Percentiles rank a stretch among this genome's conserved stretches.
Evolutionary conservation across 306 rosid species (phyloP).

Genomic region (Cyclanthera cordifolia): DNA sequence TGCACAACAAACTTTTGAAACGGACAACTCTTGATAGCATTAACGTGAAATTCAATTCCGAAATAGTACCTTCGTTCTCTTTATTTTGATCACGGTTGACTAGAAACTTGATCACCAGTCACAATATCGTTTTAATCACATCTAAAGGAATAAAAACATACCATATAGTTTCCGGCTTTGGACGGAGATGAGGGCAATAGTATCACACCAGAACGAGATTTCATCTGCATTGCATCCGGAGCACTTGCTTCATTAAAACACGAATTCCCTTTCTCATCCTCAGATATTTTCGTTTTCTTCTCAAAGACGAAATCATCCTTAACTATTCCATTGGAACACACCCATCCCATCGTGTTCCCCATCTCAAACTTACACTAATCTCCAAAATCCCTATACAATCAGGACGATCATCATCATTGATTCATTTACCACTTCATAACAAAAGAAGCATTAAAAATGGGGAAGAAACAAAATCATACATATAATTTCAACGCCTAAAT

Average conservation of each 20-base stretch:
- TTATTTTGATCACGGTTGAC: background rate
- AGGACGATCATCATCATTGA: background rate
- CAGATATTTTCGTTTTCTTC: slow-evolving; percentile 27
- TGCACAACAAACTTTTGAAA: no score
- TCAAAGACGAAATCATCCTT: slow-evolving; percentile 32
- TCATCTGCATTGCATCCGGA: background rate
- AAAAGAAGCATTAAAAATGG: background rate
- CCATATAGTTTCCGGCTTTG: slow-evolving; percentile 19
- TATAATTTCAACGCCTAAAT: background rate
- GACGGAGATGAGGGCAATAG: slow-evolving; percentile 1
- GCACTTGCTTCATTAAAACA: slow-evolving; percentile 13
- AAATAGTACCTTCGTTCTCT: background rate
- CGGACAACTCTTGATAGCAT: background rate
- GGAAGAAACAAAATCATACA: background rate
- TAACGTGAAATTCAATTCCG: background rate
- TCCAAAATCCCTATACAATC: slow-evolving; percentile 2
- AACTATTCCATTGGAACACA: slow-evolving; percentile 4
- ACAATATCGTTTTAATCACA: background rate
- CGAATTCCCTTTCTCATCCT: slow-evolving; percentile 5
- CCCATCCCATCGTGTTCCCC: slow-evolving; percentile 14
- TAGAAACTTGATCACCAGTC: background rate
- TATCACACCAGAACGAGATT: background rate
- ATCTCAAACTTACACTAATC: background rate
- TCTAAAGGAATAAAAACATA: slow-evolving; percentile 16
- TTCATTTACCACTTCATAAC: background rate